phyloP scores from a whole-genome alignment of 257 asterid species.

The Ocimum tenuiflorum region DNA sequence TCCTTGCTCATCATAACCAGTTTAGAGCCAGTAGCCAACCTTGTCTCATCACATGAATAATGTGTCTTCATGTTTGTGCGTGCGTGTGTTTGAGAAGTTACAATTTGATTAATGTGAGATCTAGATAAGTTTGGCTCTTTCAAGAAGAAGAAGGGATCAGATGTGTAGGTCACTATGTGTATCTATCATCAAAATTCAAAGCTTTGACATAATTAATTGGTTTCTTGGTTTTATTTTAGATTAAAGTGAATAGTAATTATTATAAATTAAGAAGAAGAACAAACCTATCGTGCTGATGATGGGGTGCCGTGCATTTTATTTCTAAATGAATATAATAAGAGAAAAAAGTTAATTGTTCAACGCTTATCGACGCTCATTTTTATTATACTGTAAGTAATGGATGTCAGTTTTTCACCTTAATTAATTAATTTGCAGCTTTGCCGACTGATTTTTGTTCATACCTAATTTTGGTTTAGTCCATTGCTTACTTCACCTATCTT shows the following conservation, averaged over 20 bases:
- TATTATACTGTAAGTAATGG: not conserved
- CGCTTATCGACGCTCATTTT: not conserved
- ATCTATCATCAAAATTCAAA: not conserved
- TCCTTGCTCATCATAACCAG: slow-evolving; percentile 27
- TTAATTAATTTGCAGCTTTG: not conserved
- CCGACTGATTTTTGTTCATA: not conserved
- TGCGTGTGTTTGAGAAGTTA: not conserved
- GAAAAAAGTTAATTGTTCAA: slow-evolving; percentile 14
- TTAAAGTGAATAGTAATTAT: not conserved
- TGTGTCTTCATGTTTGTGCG: slow-evolving; percentile 24
- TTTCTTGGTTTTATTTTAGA: not conserved
- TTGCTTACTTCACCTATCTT: too few species aligned
- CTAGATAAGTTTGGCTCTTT: slow-evolving; percentile 33
- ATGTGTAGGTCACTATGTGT: slow-evolving; percentile 12
- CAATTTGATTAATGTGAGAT: not conserved
- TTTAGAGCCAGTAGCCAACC: slow-evolving; percentile 17
- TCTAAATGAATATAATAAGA: not conserved
- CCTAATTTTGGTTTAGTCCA: too few species aligned
- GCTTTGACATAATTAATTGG: not conserved
- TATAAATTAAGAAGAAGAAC: not conserved
- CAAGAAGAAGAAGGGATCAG: slow-evolving; percentile 26
- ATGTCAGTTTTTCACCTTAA: not conserved
- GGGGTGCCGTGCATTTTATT: slow-evolving; percentile 22
- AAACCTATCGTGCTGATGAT: not conserved
- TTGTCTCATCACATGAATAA: not conserved